These are phyloP conservation scores for Arachis hypogaea DNA, from an alignment of 306 rosid genomes.

Conservation along the genomic window DNA sequence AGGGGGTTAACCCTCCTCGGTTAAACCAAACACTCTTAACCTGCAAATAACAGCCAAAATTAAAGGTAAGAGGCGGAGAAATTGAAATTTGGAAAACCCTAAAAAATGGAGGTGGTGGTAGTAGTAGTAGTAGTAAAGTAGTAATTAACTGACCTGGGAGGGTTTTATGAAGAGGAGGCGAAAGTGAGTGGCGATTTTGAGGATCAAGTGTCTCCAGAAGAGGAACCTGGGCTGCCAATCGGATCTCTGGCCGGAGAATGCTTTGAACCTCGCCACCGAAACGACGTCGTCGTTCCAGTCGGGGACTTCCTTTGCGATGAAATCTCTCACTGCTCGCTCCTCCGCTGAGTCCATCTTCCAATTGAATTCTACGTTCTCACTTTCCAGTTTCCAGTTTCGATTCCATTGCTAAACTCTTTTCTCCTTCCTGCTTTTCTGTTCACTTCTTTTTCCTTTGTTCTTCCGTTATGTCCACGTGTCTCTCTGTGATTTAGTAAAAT, in stretches of 20 bases:
- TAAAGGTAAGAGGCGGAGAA: not conserved
- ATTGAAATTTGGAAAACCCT: not conserved
- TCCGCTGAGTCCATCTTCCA: conserved; percentile 49
- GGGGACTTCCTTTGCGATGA: conserved; percentile 54
- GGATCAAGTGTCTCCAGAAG: conserved; percentile 77
- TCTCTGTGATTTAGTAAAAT: too few relatives aligned
- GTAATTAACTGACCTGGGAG: conserved; percentile 43
- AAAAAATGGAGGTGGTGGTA: not conserved
- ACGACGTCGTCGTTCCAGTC: conserved; percentile 79
- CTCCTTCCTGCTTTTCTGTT: too few relatives aligned
- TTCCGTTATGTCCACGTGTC: too few relatives aligned
- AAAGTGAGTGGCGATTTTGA: conserved; percentile 60
- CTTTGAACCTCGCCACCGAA: conserved; percentile 75
- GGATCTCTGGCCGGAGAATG: conserved; percentile 81
- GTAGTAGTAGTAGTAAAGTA: not conserved
- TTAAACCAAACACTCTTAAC: conserved; percentile 73
- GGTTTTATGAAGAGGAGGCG: conserved; percentile 57
- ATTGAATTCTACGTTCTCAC: not conserved
- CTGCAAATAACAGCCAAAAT: conserved; percentile 28
- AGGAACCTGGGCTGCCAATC: conserved; percentile 73
- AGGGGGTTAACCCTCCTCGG: conserved; percentile 79
- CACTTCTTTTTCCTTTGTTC: too few relatives aligned
- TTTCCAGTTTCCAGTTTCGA: not conserved
- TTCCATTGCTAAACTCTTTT: not conserved
- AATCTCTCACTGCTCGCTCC: conserved; percentile 48